Conservation (phyloP, 2,329 filamentous ascomycete species). For the Paraphoma sp. region DNA sequence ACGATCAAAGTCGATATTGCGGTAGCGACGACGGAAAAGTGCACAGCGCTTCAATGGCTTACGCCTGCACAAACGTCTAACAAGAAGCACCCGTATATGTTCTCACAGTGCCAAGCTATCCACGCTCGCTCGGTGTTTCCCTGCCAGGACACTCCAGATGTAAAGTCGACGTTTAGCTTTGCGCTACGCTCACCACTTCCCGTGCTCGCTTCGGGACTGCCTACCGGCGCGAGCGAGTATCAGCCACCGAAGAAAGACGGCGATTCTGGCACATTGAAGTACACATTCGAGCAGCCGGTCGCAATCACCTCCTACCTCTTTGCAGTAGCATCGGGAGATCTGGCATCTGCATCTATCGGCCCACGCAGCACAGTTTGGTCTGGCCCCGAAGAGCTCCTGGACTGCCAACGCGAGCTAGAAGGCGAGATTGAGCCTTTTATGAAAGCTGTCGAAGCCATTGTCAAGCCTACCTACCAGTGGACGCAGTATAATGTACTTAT, state of each 20-base stretch:
- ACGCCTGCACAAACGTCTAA: slow-evolving; percentile 92
- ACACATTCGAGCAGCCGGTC: slow-evolving; percentile 87
- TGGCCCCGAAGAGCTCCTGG: slow-evolving; percentile 83
- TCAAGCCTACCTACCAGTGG: slow-evolving; percentile 86
- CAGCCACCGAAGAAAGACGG: slow-evolving; percentile 59
- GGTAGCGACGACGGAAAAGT: slow-evolving; percentile 82
- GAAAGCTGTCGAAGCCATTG: slow-evolving; percentile 77
- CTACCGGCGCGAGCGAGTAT: slow-evolving; percentile 60
- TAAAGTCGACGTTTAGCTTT: slow-evolving; percentile 95
- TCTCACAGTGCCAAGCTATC: slow-evolving; percentile 97
- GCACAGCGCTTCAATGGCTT: slow-evolving; percentile 95
- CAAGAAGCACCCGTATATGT: slow-evolving; percentile 96
- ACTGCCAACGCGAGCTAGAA: slow-evolving; percentile 90
- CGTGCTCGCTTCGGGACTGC: slow-evolving; percentile 88
- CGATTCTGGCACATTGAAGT: slow-evolving; percentile 64
- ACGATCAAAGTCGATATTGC: slow-evolving; percentile 55
- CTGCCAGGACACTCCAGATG: slow-evolving; percentile 95
- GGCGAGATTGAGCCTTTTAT: slow-evolving; percentile 91
- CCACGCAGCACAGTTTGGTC: slow-evolving; percentile 84
- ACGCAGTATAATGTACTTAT: slow-evolving; percentile 94
- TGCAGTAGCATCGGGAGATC: slow-evolving; percentile 84
- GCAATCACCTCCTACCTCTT: slow-evolving; percentile 96
- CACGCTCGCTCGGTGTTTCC: slow-evolving; percentile 93
- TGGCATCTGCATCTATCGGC: slow-evolving; percentile 84
- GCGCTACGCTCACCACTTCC: slow-evolving; percentile 84